Evolutionary conservation across 257 asterid species (phyloP).

Genomic region (Plantago ovata): DNA sequence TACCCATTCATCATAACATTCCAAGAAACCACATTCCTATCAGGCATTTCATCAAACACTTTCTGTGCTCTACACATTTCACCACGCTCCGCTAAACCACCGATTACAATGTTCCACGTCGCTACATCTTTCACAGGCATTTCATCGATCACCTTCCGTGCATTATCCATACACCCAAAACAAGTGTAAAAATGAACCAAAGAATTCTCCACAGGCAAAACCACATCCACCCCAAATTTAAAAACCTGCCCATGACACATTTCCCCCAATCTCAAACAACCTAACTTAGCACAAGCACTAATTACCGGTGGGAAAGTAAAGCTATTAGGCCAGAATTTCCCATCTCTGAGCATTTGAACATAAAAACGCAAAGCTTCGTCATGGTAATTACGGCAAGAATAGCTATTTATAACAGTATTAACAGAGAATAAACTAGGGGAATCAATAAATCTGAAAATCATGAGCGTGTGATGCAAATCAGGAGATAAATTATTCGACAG

Average conservation of each 20-base stretch:
- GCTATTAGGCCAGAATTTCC: slow-evolving; percentile 47
- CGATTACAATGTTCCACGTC: slow-evolving; percentile 54
- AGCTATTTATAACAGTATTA: slow-evolving; percentile 55
- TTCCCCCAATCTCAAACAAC: slow-evolving; percentile 43
- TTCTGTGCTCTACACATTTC: slow-evolving; percentile 47
- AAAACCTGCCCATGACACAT: slow-evolving; percentile 65
- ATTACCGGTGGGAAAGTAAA: slow-evolving; percentile 62
- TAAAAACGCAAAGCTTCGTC: slow-evolving; percentile 45
- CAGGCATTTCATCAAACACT: slow-evolving; percentile 59
- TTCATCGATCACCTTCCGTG: slow-evolving; percentile 35
- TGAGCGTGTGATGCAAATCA: slow-evolving; percentile 34
- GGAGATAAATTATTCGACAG: slow-evolving; percentile 34
- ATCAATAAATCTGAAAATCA: slow-evolving; percentile 40
- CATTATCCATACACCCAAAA: slow-evolving; percentile 38
- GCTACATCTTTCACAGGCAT: slow-evolving; percentile 52
- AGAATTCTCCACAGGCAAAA: slow-evolving; percentile 60
- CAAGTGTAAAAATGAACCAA: slow-evolving; percentile 55
- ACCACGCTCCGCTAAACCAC: slow-evolving; percentile 47
- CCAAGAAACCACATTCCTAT: slow-evolving; percentile 49
- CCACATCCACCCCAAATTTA: slow-evolving; percentile 56
- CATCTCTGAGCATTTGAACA: slow-evolving; percentile 46
- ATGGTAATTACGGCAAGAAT: slow-evolving; percentile 36
- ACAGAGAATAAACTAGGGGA: slow-evolving; percentile 62
- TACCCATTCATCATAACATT: slow-evolving; percentile 65
- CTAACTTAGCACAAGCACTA: slow-evolving; percentile 56